A percentile compares a stretch with the other conserved stretches of the same genome.
Conservation (phyloP, 2,329 filamentous ascomycete species). For the Arthrinium phaeospermum region DNA sequence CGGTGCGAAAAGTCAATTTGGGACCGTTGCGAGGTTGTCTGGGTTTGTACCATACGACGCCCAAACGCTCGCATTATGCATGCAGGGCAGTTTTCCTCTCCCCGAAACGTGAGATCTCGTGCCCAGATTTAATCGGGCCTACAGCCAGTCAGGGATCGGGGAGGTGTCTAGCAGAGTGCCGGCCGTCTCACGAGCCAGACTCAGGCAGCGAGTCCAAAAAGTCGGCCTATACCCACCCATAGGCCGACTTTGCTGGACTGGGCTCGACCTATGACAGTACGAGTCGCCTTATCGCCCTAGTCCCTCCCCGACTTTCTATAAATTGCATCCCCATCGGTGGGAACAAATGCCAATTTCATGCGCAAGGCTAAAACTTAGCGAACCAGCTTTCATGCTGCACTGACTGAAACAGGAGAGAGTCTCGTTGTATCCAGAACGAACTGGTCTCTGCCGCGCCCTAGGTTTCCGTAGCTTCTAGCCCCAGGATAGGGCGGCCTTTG, state of each 20-base stretch:
- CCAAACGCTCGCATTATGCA: neutral
- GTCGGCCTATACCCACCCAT: neutral
- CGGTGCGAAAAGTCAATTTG: neutral
- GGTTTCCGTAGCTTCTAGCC: neutral
- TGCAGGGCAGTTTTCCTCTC: neutral
- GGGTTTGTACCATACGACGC: no score
- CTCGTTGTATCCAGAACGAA: neutral
- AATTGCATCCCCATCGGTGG: neutral
- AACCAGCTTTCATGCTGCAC: neutral
- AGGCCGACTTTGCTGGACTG: neutral
- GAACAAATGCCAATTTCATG: neutral
- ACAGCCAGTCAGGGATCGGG: neutral
- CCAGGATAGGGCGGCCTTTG: neutral
- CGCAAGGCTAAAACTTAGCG: neutral
- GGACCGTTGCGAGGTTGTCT: neutral
- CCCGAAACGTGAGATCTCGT: neutral
- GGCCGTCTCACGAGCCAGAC: conserved; percentile 1
- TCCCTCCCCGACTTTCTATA: no score
- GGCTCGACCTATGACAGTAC: neutral
- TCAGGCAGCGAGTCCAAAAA: neutral
- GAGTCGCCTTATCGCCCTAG: neutral
- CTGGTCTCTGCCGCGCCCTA: neutral
- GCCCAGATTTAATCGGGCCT: neutral
- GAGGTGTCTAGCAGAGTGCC: neutral
- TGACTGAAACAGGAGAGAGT: neutral